These are phyloP conservation scores for Parathielavia appendiculata DNA, from an alignment of 495 filamentous ascomycete species.

Conservation along the genomic window DNA sequence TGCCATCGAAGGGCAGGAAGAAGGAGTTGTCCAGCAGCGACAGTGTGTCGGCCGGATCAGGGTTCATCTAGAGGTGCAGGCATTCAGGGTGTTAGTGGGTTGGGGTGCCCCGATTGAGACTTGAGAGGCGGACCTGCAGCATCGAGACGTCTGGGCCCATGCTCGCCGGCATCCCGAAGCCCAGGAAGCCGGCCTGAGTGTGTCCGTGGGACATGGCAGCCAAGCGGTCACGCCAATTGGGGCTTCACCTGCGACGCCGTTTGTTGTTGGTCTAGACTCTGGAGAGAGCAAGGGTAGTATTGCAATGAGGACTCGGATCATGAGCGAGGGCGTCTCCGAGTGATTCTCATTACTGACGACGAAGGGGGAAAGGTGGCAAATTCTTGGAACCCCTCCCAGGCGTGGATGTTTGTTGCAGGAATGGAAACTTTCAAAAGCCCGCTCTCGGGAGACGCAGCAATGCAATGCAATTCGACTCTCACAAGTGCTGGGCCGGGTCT, in stretches of 20 bases:
- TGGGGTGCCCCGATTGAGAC: slow-evolving; percentile 8
- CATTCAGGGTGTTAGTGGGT: slow-evolving; percentile 21
- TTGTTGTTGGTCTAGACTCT: neutral
- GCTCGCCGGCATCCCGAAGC: slow-evolving; percentile 10
- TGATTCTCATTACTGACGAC: neutral
- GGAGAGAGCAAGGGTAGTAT: neutral
- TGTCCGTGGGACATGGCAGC: slow-evolving; percentile 38
- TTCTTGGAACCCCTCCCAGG: too few species aligned
- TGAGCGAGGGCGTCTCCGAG: neutral
- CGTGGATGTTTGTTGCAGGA: neutral
- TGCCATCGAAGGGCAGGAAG: slow-evolving; percentile 33
- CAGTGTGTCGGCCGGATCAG: slow-evolving; percentile 36
- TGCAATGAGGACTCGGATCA: neutral
- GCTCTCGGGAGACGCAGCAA: neutral
- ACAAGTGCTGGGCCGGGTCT: neutral
- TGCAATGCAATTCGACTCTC: neutral
- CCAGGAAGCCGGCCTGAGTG: slow-evolving; percentile 18
- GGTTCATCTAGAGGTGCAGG: slow-evolving; percentile 27
- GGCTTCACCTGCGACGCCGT: too few species aligned
- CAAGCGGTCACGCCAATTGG: too few species aligned
- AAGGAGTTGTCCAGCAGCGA: slow-evolving; percentile 37
- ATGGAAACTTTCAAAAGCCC: neutral
- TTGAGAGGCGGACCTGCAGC: slow-evolving; percentile 16
- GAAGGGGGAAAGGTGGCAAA: neutral
- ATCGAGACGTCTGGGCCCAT: slow-evolving; percentile 6